A percentile compares a stretch with the other conserved stretches of the same genome.
phyloP scores from a whole-genome alignment of 2,329 filamentous ascomycete genomes.

The Clarireedia paspali region DNA sequence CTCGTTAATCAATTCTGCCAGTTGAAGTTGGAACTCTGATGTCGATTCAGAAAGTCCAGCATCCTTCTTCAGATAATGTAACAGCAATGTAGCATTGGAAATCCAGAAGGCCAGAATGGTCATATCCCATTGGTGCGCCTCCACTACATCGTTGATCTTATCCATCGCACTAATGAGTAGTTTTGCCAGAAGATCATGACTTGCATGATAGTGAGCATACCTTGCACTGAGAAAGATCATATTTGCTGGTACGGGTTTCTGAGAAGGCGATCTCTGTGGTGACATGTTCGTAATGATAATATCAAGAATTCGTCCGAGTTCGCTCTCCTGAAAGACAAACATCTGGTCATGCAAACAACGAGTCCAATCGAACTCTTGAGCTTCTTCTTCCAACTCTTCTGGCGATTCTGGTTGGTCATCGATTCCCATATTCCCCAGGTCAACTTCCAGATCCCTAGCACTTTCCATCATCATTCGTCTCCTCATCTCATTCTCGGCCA shows the following conservation, averaged over 20 bases:
- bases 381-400: slow-evolving; percentile 80
- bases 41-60: slow-evolving; percentile 72
- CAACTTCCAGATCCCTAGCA: slow-evolving; percentile 91
- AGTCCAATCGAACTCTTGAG: slow-evolving; percentile 93
- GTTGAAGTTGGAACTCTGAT: slow-evolving; percentile 81
- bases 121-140: slow-evolving; percentile 97
- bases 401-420: slow-evolving; percentile 85
- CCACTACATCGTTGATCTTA: slow-evolving; percentile 95
- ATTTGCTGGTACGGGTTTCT: slow-evolving; percentile 96
- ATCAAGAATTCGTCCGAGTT: slow-evolving; percentile 84
- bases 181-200: slow-evolving; percentile 70
- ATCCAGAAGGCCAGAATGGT: slow-evolving; percentile 98
- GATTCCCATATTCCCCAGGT: slow-evolving; percentile 88
- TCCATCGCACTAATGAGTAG: slow-evolving; percentile 83
- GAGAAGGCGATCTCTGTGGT: slow-evolving; percentile 87
- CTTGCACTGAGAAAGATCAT: slow-evolving; percentile 92
- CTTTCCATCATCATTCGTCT: slow-evolving; percentile 99
- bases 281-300: slow-evolving; percentile 98
- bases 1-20: slow-evolving; percentile 92
- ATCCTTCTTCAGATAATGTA: slow-evolving; percentile 97
- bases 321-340: slow-evolving; percentile 97
- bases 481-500: slow-evolving; percentile 93
- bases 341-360: slow-evolving; percentile 95
- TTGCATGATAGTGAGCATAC: slow-evolving; percentile 95
- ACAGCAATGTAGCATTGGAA: slow-evolving; percentile 88